Conservation (phyloP, 2,329 filamentous ascomycete genomes). For the Pseudogymnoascus sp. region DNA sequence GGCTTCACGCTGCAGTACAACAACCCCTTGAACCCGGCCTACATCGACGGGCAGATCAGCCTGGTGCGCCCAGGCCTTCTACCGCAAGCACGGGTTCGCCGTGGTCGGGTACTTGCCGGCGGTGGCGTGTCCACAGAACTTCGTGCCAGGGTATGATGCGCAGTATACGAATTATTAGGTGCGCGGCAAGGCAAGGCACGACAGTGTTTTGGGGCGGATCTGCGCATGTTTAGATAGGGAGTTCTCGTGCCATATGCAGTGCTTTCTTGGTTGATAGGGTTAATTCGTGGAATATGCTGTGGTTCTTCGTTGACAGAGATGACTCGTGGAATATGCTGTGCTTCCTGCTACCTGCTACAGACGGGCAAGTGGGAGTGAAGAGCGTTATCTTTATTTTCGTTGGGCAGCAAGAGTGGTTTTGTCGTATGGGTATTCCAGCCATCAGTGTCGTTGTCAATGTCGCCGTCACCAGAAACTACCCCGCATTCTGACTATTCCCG, state of each 20-base stretch:
- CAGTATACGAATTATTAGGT: constrained; percentile 16
- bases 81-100: constrained; percentile 34
- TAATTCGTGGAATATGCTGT: not conserved
- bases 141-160: constrained; percentile 21
- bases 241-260: not conserved
- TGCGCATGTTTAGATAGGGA: not conserved
- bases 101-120: constrained; percentile 32
- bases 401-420: constrained; percentile 1
- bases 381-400: constrained; percentile 1
- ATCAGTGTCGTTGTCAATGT: not conserved
- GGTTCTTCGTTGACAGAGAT: not conserved
- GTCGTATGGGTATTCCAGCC: not conserved
- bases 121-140: constrained; percentile 34
- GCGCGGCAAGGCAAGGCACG: not conserved
- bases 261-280: too few relatives aligned
- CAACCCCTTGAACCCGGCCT: constrained; percentile 36
- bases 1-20: constrained; percentile 41
- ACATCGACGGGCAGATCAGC: constrained; percentile 33
- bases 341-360: not conserved
- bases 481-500: not conserved
- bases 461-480: not conserved
- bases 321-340: not conserved
- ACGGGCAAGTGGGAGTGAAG: not conserved
- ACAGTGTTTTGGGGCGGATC: not conserved
- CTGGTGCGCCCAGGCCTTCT: constrained; percentile 37